phyloP scores from a whole-genome alignment of 805 yeast genomes.

The Metschnikowia continentalis region DNA sequence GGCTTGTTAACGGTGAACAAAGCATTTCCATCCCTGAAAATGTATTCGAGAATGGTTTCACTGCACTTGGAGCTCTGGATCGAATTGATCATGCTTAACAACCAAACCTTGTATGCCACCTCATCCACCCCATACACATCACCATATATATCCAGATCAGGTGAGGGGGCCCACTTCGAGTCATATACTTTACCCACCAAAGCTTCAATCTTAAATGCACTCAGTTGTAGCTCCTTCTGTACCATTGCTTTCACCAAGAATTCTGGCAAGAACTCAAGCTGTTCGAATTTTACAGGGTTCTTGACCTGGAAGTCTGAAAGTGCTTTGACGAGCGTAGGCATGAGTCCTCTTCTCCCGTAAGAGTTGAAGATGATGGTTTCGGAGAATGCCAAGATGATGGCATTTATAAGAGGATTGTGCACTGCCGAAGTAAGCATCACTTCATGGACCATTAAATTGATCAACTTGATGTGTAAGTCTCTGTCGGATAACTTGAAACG shows the following conservation, averaged over 20 bases:
- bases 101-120: constrained; percentile 45
- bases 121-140: constrained; percentile 57
- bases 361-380: constrained; percentile 45
- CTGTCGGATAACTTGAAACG: constrained; percentile 64
- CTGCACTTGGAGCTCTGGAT: constrained; percentile 27
- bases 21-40: constrained; percentile 34
- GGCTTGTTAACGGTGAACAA: constrained; percentile 48
- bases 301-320: constrained; percentile 43
- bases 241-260: constrained; percentile 44
- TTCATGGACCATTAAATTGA: constrained; percentile 46
- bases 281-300: constrained; percentile 32
- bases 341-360: constrained; percentile 60
- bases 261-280: constrained; percentile 47
- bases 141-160: constrained; percentile 33
- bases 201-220: constrained; percentile 56
- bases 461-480: constrained; percentile 53
- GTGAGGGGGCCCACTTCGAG: constrained; percentile 28
- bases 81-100: constrained; percentile 45
- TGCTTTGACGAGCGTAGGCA: constrained; percentile 53
- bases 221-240: constrained; percentile 51
- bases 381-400: constrained; percentile 32
- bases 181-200: constrained; percentile 54
- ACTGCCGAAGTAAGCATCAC: constrained; percentile 37
- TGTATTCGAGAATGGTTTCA: constrained; percentile 26
- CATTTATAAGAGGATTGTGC: constrained; percentile 22